Conservation (phyloP, 257 asterid species). For the Solanum pinnatisectum region DNA sequence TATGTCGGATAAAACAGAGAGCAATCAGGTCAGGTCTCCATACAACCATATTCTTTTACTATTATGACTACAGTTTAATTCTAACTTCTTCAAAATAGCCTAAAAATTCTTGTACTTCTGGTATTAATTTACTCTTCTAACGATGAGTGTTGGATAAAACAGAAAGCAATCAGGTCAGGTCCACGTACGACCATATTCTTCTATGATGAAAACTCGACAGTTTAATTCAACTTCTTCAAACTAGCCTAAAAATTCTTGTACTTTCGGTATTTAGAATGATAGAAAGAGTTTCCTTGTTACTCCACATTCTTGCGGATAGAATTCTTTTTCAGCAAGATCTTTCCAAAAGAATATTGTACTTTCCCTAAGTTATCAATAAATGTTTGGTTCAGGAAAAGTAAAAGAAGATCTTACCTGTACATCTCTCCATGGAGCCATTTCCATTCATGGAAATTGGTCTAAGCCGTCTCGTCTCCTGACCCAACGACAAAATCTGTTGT, state of each 20-base stretch:
- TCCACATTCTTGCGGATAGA: not conserved
- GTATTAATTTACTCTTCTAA: not conserved
- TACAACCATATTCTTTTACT: not conserved
- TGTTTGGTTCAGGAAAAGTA: not conserved
- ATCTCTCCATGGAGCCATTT: slow-evolving; percentile 18
- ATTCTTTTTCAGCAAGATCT: not conserved
- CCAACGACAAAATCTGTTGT: slow-evolving; percentile 28
- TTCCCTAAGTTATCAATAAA: not conserved
- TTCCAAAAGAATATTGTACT: not conserved
- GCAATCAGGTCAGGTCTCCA: not conserved
- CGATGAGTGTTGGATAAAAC: not conserved
- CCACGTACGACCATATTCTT: not conserved
- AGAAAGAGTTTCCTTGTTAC: not conserved
- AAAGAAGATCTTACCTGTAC: slow-evolving; percentile 12
- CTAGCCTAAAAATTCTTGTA: not conserved
- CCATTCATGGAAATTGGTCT: slow-evolving; percentile 19
- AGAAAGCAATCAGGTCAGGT: not conserved
- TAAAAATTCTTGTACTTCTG: not conserved
- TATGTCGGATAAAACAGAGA: not conserved
- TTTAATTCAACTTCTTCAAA: not conserved
- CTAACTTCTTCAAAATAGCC: not conserved
- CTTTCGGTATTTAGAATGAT: not conserved
- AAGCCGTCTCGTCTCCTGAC: slow-evolving; percentile 25
- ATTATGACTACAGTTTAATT: not conserved
- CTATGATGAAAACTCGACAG: not conserved